Conservation (phyloP, 805 yeast genomes). For the Ogataea chonburiensis region DNA sequence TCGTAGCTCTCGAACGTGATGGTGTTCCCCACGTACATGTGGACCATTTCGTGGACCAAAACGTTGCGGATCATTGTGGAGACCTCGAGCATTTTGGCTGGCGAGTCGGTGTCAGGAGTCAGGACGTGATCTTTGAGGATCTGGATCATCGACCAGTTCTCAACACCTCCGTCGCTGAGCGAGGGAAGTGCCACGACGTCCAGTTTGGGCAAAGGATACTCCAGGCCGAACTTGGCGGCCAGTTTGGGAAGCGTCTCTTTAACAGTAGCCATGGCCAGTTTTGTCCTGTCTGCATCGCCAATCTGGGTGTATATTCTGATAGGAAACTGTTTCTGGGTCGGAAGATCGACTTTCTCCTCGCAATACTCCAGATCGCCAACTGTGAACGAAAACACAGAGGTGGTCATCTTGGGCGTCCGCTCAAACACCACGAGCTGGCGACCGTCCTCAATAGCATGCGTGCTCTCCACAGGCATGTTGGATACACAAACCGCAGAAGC, state of each 20-base stretch:
- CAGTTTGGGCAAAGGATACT: slow-evolving; percentile 60
- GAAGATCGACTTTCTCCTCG: slow-evolving; percentile 35
- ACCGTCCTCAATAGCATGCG: slow-evolving; percentile 16
- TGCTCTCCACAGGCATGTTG: slow-evolving; percentile 40
- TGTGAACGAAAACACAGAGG: slow-evolving; percentile 66
- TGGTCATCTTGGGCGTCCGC: slow-evolving; percentile 56
- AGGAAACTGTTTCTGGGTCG: slow-evolving; percentile 37
- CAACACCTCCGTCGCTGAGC: slow-evolving; percentile 77
- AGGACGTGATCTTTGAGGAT: slow-evolving; percentile 52
- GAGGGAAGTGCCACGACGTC: slow-evolving; percentile 71
- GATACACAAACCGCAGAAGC: slow-evolving; percentile 49
- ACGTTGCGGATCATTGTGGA: slow-evolving; percentile 46
- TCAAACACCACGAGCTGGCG: slow-evolving; percentile 44
- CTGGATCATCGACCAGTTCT: slow-evolving; percentile 70
- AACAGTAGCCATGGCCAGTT: slow-evolving; percentile 50
- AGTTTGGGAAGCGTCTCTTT: slow-evolving; percentile 48
- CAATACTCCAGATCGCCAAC: slow-evolving; percentile 64
- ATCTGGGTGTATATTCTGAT: slow-evolving; percentile 54
- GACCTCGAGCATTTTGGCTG: slow-evolving; percentile 19
- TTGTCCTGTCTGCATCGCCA: slow-evolving; percentile 48
- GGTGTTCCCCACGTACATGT: slow-evolving; percentile 77
- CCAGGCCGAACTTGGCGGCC: slow-evolving; percentile 41
- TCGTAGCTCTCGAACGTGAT: slow-evolving; percentile 68
- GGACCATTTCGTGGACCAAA: slow-evolving; percentile 70
- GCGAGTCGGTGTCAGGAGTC: slow-evolving; percentile 33